These are phyloP conservation scores for Aspergillus melleus DNA, from an alignment of 2,329 filamentous ascomycete genomes.

Conservation along the genomic window DNA sequence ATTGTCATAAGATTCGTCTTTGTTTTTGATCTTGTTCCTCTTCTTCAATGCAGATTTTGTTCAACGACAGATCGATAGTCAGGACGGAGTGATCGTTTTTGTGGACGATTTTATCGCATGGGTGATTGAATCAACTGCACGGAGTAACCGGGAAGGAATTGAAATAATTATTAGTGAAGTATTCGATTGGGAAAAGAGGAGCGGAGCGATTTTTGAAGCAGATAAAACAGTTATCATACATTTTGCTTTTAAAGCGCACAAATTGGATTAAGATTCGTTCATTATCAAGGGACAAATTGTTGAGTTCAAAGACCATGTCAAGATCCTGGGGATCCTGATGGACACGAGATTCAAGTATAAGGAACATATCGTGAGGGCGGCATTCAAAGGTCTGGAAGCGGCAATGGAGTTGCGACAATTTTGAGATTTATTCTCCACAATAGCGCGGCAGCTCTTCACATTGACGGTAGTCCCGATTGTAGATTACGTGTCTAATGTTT, in stretches of 20 bases:
- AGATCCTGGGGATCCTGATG: slow-evolving; percentile 24
- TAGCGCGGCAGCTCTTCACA: slow-evolving; percentile 20
- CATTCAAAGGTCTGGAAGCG: slow-evolving; percentile 26
- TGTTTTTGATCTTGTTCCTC: slow-evolving; percentile 40
- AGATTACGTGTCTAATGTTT: neutral
- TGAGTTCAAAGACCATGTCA: slow-evolving; percentile 17
- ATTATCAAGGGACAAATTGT: slow-evolving; percentile 22
- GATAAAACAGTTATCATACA: slow-evolving; percentile 37
- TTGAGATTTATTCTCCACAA: slow-evolving; percentile 16
- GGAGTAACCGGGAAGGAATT: slow-evolving; percentile 14
- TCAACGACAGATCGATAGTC: slow-evolving; percentile 28
- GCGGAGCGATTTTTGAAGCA: slow-evolving; percentile 33
- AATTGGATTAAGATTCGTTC: slow-evolving; percentile 19
- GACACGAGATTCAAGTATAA: slow-evolving; percentile 29
- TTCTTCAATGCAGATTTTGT: slow-evolving; percentile 43
- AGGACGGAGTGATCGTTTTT: slow-evolving; percentile 23
- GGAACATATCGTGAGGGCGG: slow-evolving; percentile 12
- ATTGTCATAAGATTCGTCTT: slow-evolving; percentile 28
- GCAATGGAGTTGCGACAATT: slow-evolving; percentile 19
- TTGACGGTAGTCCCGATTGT: slow-evolving; percentile 27
- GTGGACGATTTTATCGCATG: slow-evolving; percentile 16
- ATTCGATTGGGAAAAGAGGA: slow-evolving; percentile 28
- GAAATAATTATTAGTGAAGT: slow-evolving; percentile 18
- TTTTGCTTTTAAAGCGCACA: slow-evolving; percentile 27
- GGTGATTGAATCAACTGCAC: neutral